Conservation (phyloP, 2,329 filamentous ascomycete genomes). For the Colletotrichum nymphaeae region DNA sequence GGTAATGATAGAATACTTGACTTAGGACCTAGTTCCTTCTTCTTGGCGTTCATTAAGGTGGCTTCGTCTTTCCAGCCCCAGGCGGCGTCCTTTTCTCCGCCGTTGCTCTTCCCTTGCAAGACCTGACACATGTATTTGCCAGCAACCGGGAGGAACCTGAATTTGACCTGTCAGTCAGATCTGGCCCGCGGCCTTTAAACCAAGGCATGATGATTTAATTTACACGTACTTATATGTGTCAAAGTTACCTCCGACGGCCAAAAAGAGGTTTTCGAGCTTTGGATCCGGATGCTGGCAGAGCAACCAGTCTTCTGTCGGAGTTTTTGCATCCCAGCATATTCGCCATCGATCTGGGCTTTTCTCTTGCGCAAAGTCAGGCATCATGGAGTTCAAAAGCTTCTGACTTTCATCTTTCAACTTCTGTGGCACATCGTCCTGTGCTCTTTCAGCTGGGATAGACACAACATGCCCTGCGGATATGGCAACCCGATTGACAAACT, state of each 20-base stretch:
- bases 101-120: slow-evolving; percentile 2
- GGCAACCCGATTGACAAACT: slow-evolving; percentile 16
- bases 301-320: slow-evolving; percentile 21
- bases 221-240: slow-evolving; percentile 20
- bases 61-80: slow-evolving; percentile 14
- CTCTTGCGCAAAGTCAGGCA: neutral
- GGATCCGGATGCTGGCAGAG: slow-evolving; percentile 10
- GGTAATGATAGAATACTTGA: neutral
- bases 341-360: slow-evolving; percentile 7
- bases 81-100: slow-evolving; percentile 2
- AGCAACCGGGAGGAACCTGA: slow-evolving; percentile 13
- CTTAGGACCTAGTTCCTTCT: neutral
- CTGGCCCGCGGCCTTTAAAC: too few relatives aligned
- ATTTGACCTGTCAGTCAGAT: neutral
- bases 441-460: neutral
- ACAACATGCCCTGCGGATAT: neutral
- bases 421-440: neutral
- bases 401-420: neutral
- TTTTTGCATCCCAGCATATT: slow-evolving; percentile 21
- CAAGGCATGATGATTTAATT: too few relatives aligned
- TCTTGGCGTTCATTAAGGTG: neutral
- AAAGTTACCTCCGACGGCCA: slow-evolving; percentile 21
- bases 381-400: neutral
- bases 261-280: neutral
- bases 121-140: slow-evolving; percentile 17